Base-by-base conservation (phyloP, 129 eudicot genomes). In the Escallonia rubra region DNA sequence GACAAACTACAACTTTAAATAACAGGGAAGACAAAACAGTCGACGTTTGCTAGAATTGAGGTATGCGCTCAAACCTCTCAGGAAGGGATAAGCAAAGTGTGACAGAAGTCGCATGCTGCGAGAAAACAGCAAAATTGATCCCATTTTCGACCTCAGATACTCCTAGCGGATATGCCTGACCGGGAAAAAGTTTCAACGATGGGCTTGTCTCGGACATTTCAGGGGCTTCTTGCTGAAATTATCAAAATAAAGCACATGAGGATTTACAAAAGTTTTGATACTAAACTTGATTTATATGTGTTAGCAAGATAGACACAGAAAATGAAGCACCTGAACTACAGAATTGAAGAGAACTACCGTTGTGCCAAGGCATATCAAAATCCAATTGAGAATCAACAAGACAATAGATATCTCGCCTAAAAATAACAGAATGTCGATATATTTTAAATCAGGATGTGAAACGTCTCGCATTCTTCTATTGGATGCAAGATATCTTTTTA, bases 81-180 rank as follows among this genome's bases (percentile, higher is more conserved):
- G 79, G 86, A 73, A 84, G 97, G 39, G 73, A 69, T 70, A 94
- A 80, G 70, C 96, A 85, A 72, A 94, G 96, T 41, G 86, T 85
- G 66, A 89, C 96, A 8, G 97, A 79, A 66, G 85, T 86, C 54
- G 97, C 97, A 82, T 94, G 87, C 72, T 81, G 90, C 34, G 99
- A 86, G 73, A 82, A 94, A 74, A 94, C 76, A 34, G 99, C 88
- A 64, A 94, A 94, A 74, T 94, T 94, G 57, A 83, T 81, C 66
- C 99, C 99, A 44, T 73, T 82, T 78, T 89, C 96, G 23, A 78
- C 81, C 79, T 84, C 90, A 10, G 96, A 87, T 45, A 85, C 97
- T 65, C 99, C 99, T 70, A 94, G 76, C 38, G 99, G 99, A 77
- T 76, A 78, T 68, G 99, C 81, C 76, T 82, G 82, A 41, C 99